A percentile compares a stretch with the other conserved stretches of the same genome.
Evolutionary conservation across 192 early-diverging fungal genomes (phyloP).

Genomic region (Irineochytrium annulatum): DNA sequence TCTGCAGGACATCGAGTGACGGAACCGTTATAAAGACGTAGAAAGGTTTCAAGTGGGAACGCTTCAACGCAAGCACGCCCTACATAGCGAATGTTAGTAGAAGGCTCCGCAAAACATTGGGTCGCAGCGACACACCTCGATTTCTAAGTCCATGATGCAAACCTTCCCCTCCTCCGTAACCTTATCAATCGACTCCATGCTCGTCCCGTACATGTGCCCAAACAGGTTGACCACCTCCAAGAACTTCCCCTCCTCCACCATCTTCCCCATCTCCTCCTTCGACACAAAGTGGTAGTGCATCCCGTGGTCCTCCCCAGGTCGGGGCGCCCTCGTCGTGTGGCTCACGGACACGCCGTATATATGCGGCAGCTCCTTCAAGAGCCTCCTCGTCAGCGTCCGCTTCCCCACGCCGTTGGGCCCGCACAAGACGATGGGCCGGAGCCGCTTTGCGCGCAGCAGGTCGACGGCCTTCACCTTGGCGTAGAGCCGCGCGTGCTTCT

Average conservation of each 20-base stretch:
- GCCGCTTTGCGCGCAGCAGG: conserved; percentile 31
- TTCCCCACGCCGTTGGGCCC: conserved; percentile 56
- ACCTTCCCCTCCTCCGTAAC: conserved; percentile 53
- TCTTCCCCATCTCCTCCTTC: conserved; percentile 34
- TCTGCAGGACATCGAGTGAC: conserved; percentile 37
- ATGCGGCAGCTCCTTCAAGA: conserved; percentile 40
- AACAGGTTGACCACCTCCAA: conserved; percentile 48
- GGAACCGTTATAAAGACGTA: conserved; percentile 48
- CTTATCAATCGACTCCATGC: conserved; percentile 39
- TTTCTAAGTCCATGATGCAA: conserved; percentile 51
- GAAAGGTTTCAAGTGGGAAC: conserved; percentile 40
- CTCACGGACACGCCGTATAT: conserved; percentile 45
- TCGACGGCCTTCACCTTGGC: conserved; percentile 38
- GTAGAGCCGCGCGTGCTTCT: conserved; percentile 29
- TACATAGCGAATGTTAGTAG: conserved; percentile 2
- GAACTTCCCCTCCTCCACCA: conserved; percentile 44
- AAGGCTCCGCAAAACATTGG: background rate
- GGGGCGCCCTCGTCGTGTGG: conserved; percentile 56
- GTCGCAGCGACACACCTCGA: conserved; percentile 32
- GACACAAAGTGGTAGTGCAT: conserved; percentile 52
- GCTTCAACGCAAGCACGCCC: conserved; percentile 46
- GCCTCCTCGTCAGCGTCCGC: conserved; percentile 40
- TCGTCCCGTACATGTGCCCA: conserved; percentile 56
- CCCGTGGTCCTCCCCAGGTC: conserved; percentile 51
- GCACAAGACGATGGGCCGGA: conserved; percentile 49